Evolutionary conservation across 2,329 filamentous ascomycete genomes (phyloP).

Genomic region (Mycocentrospora acerina): DNA sequence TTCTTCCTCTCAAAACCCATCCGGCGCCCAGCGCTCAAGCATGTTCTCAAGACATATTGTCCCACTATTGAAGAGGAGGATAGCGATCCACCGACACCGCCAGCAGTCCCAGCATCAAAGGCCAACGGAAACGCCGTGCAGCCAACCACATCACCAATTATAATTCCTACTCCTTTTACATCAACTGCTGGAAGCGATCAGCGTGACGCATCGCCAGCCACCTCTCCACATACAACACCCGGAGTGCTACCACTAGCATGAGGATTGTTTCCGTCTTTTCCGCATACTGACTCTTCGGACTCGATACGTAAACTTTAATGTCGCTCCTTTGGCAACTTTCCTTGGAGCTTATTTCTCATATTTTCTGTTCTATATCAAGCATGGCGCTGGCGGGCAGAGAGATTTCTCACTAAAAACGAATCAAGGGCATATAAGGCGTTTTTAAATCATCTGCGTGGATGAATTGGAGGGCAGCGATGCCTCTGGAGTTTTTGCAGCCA

Average conservation of each 20-base stretch:
- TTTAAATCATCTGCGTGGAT: background rate
- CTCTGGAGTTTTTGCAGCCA: no score
- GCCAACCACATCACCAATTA: no score
- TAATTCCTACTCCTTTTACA: no score
- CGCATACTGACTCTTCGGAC: background rate
- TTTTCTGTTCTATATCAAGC: conserved; percentile 8
- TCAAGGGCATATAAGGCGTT: background rate
- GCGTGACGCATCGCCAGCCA: background rate
- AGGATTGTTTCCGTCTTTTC: background rate
- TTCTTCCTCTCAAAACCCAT: conserved; percentile 80
- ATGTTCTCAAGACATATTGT: conserved; percentile 79
- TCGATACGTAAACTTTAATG: background rate
- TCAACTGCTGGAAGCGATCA: no score
- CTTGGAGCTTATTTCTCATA: no score
- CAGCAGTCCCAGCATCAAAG: background rate
- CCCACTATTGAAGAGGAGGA: conserved; percentile 81
- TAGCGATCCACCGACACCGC: background rate
- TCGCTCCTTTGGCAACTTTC: background rate
- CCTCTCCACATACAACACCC: background rate
- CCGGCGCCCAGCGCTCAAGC: conserved; percentile 78
- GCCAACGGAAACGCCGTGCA: background rate
- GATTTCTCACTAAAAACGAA: background rate
- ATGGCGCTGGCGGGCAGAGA: conserved; percentile 10
- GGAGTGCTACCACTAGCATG: background rate
- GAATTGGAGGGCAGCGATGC: no score